phyloP scores from a whole-genome alignment of 1,284 basidiomycete genomes.

The Trametes versicolor region DNA sequence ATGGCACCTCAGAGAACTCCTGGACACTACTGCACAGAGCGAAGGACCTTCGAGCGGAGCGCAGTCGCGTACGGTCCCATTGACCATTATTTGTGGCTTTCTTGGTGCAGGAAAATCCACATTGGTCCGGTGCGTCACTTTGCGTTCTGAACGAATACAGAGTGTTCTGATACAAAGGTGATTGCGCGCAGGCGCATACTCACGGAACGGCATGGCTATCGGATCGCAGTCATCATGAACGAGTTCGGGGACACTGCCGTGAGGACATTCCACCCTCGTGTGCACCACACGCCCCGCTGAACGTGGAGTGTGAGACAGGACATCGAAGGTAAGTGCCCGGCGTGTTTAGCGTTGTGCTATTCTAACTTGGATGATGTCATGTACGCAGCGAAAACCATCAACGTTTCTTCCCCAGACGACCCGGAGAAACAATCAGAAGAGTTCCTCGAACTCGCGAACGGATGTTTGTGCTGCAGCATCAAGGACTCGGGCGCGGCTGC shows the following conservation, averaged over 20 bases:
- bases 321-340: conserved; percentile 40
- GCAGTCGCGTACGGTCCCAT: conserved; percentile 64
- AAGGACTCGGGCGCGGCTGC: conserved; percentile 92
- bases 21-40: conserved; percentile 46
- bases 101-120: conserved; percentile 94
- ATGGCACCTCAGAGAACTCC: conserved; percentile 51
- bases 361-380: neutral
- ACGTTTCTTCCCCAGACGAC: conserved; percentile 74
- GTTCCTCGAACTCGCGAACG: conserved; percentile 90
- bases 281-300: neutral
- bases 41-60: conserved; percentile 19
- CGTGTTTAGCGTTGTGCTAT: neutral
- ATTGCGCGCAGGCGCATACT: conserved; percentile 74
- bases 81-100: conserved; percentile 93
- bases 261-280: conserved; percentile 36
- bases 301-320: conserved; percentile 29
- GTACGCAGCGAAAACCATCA: conserved; percentile 74
- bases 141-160: neutral
- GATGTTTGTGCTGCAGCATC: conserved; percentile 94
- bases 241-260: conserved; percentile 90
- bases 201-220: conserved; percentile 90
- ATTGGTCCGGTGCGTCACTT: conserved; percentile 68
- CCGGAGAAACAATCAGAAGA: conserved; percentile 77
- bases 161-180: neutral
- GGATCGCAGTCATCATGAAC: conserved; percentile 98